These are phyloP conservation scores for Apophysomyces sp. DNA, from an alignment of 371 early-diverging fungal species.

Conservation along the genomic window DNA sequence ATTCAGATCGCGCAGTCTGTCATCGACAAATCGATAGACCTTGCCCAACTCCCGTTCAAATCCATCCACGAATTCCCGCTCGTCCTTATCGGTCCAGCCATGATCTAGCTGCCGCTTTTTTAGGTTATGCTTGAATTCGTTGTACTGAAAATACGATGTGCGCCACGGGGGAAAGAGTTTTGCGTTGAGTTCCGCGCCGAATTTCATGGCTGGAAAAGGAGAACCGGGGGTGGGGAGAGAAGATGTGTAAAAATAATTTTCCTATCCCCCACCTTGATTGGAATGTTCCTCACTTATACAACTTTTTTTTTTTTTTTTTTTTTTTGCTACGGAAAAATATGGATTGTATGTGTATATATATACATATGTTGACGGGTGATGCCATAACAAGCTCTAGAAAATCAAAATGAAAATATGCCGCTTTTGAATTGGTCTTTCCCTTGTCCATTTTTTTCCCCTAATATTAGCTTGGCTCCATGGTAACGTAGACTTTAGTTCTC, in stretches of 20 bases:
- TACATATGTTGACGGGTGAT: too few species aligned
- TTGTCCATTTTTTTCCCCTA: too few species aligned
- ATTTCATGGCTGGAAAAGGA: conserved; percentile 34
- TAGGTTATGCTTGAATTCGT: conserved; percentile 30
- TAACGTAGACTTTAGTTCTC: too few species aligned
- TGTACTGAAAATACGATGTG: conserved; percentile 39
- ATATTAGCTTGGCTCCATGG: too few species aligned
- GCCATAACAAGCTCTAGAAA: too few species aligned
- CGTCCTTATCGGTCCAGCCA: conserved; percentile 64
- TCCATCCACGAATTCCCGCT: conserved; percentile 68
- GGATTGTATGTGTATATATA: too few species aligned
- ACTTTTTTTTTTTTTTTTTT: too few species aligned
- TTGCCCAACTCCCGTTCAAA: conserved; percentile 83
- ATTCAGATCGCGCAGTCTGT: conserved; percentile 70
- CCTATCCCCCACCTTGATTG: not conserved
- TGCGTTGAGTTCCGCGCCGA: conserved; percentile 36
- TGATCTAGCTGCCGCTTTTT: conserved; percentile 34
- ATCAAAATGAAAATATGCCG: too few species aligned
- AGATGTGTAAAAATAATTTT: not conserved
- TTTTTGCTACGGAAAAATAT: too few species aligned
- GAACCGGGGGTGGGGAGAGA: not conserved
- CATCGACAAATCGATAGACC: conserved; percentile 77
- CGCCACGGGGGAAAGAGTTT: conserved; percentile 45
- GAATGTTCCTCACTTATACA: not conserved
- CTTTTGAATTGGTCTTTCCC: too few species aligned